phyloP scores from a whole-genome alignment of 257 asterid species.

The Marsdenia floribunda region DNA sequence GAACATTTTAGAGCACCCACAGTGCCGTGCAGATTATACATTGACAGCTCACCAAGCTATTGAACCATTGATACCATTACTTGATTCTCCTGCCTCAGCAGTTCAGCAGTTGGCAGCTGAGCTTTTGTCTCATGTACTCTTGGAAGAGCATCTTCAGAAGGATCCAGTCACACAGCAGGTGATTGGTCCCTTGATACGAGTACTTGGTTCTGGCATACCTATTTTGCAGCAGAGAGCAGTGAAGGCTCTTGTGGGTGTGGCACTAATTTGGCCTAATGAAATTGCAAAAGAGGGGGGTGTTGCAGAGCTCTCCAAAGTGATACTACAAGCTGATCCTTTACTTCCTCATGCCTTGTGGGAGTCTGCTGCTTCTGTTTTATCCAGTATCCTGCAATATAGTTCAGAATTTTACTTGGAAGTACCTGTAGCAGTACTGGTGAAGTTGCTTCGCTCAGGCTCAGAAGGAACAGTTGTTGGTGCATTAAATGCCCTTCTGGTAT shows the following conservation, averaged over 20 bases:
- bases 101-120: constrained; percentile 97
- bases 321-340: constrained; percentile 79
- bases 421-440: constrained; percentile 94
- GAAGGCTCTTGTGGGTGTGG: constrained; percentile 79
- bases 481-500: constrained; percentile 84
- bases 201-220: constrained; percentile 82
- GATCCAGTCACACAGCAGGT: constrained; percentile 77
- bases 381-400: constrained; percentile 85
- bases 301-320: constrained; percentile 71
- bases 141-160: constrained; percentile 93
- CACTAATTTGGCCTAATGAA: constrained; percentile 86
- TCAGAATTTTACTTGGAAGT: constrained; percentile 95
- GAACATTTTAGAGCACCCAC: constrained; percentile 90
- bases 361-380: constrained; percentile 87
- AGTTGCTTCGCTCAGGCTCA: constrained; percentile 79
- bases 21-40: constrained; percentile 75
- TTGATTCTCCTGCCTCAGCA: constrained; percentile 90
- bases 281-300: constrained; percentile 99
- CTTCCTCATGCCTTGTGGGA: constrained; percentile 92
- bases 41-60: constrained; percentile 78
- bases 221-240: constrained; percentile 93
- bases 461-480: constrained; percentile 87
- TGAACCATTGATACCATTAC: constrained; percentile 83
- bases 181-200: constrained; percentile 81
- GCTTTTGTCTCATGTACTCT: constrained; percentile 82